Evolutionary conservation across 2,329 filamentous ascomycete genomes (phyloP).

Genomic region (Claviceps sp.): DNA sequence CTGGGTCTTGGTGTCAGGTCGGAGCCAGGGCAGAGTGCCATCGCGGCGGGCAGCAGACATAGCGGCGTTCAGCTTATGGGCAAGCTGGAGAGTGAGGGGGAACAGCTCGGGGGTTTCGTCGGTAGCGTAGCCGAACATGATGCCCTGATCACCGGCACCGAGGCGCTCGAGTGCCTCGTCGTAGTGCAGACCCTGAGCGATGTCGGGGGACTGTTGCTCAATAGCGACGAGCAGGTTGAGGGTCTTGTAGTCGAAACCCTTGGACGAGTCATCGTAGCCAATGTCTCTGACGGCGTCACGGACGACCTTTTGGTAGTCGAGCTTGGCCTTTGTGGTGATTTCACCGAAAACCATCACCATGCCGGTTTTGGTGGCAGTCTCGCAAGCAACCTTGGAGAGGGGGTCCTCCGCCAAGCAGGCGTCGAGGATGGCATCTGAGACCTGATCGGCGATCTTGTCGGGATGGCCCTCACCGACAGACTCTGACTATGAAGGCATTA

Average conservation of each 20-base stretch:
- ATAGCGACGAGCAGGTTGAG: constrained; percentile 97
- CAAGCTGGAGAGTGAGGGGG: constrained; percentile 82
- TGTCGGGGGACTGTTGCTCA: constrained; percentile 97
- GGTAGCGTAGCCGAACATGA: constrained; percentile 99
- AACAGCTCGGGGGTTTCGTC: constrained; percentile 97
- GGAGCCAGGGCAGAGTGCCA: constrained; percentile 81
- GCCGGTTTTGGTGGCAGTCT: constrained; percentile 98
- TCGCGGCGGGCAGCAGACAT: constrained; percentile 84
- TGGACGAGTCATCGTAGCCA: constrained; percentile 90
- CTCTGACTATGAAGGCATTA: constrained; percentile 48
- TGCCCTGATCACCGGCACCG: constrained; percentile 98
- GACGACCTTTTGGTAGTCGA: constrained; percentile 98
- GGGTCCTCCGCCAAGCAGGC: constrained; percentile 91
- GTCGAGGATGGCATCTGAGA: constrained; percentile 97
- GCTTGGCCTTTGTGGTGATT: constrained; percentile 88
- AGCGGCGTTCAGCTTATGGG: constrained; percentile 93
- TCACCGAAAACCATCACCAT: constrained; percentile 99
- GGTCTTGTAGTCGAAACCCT: constrained; percentile 99
- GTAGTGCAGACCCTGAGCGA: constrained; percentile 97
- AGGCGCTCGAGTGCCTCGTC: constrained; percentile 95
- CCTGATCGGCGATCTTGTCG: constrained; percentile 96
- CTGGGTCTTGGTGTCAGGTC: constrained; percentile 99
- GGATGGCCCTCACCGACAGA: constrained; percentile 84
- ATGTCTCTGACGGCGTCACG: constrained; percentile 94
- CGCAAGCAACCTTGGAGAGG: constrained; percentile 96